Conservation (phyloP, 2,329 filamentous ascomycete genomes). For the Reticulascus tulasneorum region DNA sequence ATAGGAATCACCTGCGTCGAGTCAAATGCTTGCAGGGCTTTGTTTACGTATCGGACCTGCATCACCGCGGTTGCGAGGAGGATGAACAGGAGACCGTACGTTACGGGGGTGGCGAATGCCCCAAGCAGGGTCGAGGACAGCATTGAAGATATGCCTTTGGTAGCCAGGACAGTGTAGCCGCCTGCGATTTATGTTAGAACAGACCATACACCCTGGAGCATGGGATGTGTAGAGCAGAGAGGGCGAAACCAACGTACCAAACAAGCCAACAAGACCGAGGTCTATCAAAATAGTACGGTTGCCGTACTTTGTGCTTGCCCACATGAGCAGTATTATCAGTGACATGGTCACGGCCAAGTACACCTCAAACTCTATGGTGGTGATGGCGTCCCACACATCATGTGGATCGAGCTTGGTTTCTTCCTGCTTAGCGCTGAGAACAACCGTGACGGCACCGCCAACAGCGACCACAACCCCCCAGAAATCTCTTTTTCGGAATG, state of each 20-base stretch:
- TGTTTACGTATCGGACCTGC: constrained; percentile 97
- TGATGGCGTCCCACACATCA: constrained; percentile 87
- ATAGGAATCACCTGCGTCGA: constrained; percentile 97
- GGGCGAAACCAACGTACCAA: constrained; percentile 56
- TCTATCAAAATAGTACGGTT: constrained; percentile 85
- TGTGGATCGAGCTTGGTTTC: constrained; percentile 89
- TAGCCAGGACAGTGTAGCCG: constrained; percentile 93
- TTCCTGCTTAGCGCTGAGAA: constrained; percentile 82
- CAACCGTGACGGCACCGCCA: constrained; percentile 83
- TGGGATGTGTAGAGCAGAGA: not conserved
- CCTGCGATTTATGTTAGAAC: constrained; percentile 41
- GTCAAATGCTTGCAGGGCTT: constrained; percentile 81
- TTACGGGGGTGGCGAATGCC: constrained; percentile 86
- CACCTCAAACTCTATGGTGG: constrained; percentile 82
- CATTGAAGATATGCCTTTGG: constrained; percentile 93
- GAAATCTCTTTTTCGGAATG: constrained; percentile 78
- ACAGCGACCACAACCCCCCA: constrained; percentile 86
- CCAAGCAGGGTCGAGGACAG: constrained; percentile 86
- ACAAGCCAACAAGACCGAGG: constrained; percentile 85
- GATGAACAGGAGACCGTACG: constrained; percentile 77
- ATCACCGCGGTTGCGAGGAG: constrained; percentile 83
- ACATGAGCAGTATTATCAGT: constrained; percentile 75
- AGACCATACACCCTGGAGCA: not conserved
- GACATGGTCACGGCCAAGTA: constrained; percentile 75
- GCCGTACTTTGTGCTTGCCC: constrained; percentile 80